These are phyloP conservation scores for Fragaria iinumae DNA, from an alignment of 306 rosid genomes.

Conservation along the genomic window DNA sequence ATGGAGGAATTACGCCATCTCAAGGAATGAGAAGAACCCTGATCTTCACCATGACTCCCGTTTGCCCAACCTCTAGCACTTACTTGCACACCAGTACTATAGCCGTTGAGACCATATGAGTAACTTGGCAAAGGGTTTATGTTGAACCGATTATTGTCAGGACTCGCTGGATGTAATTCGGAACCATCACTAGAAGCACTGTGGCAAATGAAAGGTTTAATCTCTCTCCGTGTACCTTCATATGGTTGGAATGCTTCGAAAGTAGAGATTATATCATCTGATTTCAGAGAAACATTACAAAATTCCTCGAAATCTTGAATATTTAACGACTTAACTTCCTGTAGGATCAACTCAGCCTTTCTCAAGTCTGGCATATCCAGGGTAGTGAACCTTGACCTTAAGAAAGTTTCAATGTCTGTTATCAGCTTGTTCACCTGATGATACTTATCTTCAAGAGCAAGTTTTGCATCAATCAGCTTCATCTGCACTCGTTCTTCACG, in stretches of 20 bases:
- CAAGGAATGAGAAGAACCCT: constrained; percentile 13
- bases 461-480: constrained; percentile 67
- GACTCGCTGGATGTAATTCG: constrained; percentile 12
- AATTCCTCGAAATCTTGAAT: constrained; percentile 35
- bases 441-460: constrained; percentile 52
- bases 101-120: constrained; percentile 10
- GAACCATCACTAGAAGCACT: constrained; percentile 15
- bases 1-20: constrained; percentile 13
- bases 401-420: constrained; percentile 36
- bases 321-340: constrained; percentile 35
- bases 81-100: constrained; percentile 5
- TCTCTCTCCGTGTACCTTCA: constrained; percentile 19
- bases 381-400: constrained; percentile 38
- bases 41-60: constrained; percentile 11
- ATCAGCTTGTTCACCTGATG: constrained; percentile 44
- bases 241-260: constrained; percentile 30
- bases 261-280: constrained; percentile 31
- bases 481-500: constrained; percentile 73
- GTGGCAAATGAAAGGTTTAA: constrained; percentile 16
- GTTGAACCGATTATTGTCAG: constrained; percentile 14
- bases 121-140: not conserved
- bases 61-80: constrained; percentile 1
- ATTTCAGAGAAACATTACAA: constrained; percentile 27
- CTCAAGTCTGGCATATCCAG: constrained; percentile 33
- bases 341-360: constrained; percentile 40